These are phyloP conservation scores for Didymellaceae sp. DNA, from an alignment of 2,329 filamentous ascomycete genomes.

Conservation along the genomic window DNA sequence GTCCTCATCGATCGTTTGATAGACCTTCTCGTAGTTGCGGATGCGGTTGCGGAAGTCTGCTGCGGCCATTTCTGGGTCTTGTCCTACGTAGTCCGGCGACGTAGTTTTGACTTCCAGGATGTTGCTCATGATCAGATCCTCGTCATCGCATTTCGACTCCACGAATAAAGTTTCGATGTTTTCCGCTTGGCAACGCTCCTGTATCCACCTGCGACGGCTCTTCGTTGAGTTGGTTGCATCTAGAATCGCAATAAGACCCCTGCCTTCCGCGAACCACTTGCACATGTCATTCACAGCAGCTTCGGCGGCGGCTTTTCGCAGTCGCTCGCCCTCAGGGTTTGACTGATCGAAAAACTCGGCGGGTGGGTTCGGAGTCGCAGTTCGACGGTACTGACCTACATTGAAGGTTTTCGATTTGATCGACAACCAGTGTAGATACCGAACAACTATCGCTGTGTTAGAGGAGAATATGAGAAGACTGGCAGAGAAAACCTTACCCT, in stretches of 20 bases:
- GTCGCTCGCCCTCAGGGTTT: constrained; percentile 88
- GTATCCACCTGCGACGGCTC: constrained; percentile 86
- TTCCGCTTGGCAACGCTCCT: constrained; percentile 75
- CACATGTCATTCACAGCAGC: constrained; percentile 94
- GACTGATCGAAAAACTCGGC: constrained; percentile 95
- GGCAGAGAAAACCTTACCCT: constrained; percentile 66
- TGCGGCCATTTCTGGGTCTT: constrained; percentile 90
- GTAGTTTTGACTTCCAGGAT: constrained; percentile 97
- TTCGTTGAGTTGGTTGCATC: constrained; percentile 98
- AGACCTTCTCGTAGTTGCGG: constrained; percentile 95
- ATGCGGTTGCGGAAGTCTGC: constrained; percentile 93
- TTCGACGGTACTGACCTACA: constrained; percentile 92
- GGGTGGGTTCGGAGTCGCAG: constrained; percentile 84
- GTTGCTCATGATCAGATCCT: constrained; percentile 96
- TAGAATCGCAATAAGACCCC: constrained; percentile 88
- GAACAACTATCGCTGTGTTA: constrained; percentile 49
- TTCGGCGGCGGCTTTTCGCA: constrained; percentile 86
- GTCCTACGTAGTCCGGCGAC: constrained; percentile 90
- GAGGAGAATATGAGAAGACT: constrained; percentile 20
- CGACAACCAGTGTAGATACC: constrained; percentile 96
- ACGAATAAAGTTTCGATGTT: constrained; percentile 92
- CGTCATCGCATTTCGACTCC: constrained; percentile 95
- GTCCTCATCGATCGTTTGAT: constrained; percentile 89
- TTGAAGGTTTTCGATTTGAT: constrained; percentile 96
- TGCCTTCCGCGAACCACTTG: constrained; percentile 79